Conservation (phyloP, 306 rosid species). For the Cicer pinnatifidum region DNA sequence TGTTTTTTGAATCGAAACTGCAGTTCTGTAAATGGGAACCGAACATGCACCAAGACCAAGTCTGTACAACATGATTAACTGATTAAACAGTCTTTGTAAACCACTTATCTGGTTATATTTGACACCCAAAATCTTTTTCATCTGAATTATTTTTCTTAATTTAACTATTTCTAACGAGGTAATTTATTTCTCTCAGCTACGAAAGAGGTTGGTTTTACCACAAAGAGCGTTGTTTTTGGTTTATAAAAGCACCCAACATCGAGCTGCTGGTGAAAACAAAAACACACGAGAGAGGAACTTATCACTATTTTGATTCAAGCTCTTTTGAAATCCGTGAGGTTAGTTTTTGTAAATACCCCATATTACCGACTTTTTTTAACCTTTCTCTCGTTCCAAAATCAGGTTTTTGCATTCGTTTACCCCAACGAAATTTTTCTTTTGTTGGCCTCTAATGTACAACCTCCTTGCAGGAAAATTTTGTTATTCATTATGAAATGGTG, state of each 20-base stretch:
- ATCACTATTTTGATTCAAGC: slow-evolving; percentile 86
- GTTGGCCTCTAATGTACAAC: slow-evolving; percentile 33
- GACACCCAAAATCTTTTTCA: slow-evolving; percentile 14
- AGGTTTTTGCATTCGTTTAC: background rate
- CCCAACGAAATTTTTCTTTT: background rate
- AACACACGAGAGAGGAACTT: slow-evolving; percentile 84
- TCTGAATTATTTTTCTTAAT: slow-evolving; percentile 2
- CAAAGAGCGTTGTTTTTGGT: slow-evolving; percentile 82
- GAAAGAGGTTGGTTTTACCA: slow-evolving; percentile 92
- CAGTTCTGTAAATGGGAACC: background rate
- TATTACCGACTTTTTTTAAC: background rate
- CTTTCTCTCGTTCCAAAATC: background rate
- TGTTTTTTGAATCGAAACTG: background rate
- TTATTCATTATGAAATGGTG: slow-evolving; percentile 73
- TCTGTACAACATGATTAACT: background rate
- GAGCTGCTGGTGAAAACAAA: slow-evolving; percentile 84
- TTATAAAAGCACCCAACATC: slow-evolving; percentile 67
- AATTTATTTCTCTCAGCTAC: slow-evolving; percentile 55
- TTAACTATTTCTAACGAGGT: slow-evolving; percentile 28
- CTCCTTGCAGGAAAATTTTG: slow-evolving; percentile 82
- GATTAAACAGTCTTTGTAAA: slow-evolving; percentile 32
- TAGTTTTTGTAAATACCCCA: slow-evolving; percentile 41
- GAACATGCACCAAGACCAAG: slow-evolving; percentile 4
- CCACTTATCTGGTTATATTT: slow-evolving; percentile 8
- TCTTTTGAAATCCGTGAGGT: slow-evolving; percentile 90